A percentile compares a stretch with the other conserved stretches of the same genome.
These are phyloP conservation scores for Lentinula raphanica DNA, from an alignment of 768 basidiomycete genomes.

Conservation along the genomic window DNA sequence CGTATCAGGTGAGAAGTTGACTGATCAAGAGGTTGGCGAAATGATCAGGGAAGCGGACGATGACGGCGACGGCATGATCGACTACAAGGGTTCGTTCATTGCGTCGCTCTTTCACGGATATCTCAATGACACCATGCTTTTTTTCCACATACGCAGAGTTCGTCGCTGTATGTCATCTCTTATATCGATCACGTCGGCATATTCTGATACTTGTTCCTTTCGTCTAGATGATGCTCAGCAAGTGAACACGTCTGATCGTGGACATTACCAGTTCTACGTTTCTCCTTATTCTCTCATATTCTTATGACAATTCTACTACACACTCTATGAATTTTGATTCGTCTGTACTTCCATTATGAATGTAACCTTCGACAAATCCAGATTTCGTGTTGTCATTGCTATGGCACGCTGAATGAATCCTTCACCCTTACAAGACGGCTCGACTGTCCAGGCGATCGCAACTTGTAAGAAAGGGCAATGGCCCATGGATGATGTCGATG, in stretches of 20 bases:
- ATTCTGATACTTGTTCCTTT: neutral
- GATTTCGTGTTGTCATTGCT: too few relatives aligned
- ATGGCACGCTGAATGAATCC: too few relatives aligned
- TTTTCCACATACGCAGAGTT: neutral
- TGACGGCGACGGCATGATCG: slow-evolving; percentile 77
- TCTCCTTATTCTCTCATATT: neutral
- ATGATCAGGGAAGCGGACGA: slow-evolving; percentile 55
- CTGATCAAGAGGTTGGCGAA: slow-evolving; percentile 28
- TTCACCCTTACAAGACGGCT: too few relatives aligned
- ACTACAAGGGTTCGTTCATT: slow-evolving; percentile 50
- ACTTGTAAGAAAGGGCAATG: too few relatives aligned
- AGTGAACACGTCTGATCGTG: slow-evolving; percentile 12
- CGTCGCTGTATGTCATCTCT: neutral
- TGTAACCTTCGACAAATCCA: too few relatives aligned
- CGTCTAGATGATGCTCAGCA: slow-evolving; percentile 28
- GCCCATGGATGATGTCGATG: too few relatives aligned
- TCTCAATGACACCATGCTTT: neutral
- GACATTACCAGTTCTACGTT: neutral
- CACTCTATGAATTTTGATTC: too few relatives aligned
- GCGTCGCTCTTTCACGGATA: slow-evolving; percentile 11
- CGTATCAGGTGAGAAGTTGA: slow-evolving; percentile 24
- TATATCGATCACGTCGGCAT: neutral
- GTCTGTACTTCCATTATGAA: too few relatives aligned
- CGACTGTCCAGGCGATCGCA: too few relatives aligned
- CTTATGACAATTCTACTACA: neutral